Evolutionary conservation across 495 filamentous ascomycete species (phyloP), one percentile per base, ranked within the genome.

Genomic region (Saxispiralis lemnorum): DNA sequence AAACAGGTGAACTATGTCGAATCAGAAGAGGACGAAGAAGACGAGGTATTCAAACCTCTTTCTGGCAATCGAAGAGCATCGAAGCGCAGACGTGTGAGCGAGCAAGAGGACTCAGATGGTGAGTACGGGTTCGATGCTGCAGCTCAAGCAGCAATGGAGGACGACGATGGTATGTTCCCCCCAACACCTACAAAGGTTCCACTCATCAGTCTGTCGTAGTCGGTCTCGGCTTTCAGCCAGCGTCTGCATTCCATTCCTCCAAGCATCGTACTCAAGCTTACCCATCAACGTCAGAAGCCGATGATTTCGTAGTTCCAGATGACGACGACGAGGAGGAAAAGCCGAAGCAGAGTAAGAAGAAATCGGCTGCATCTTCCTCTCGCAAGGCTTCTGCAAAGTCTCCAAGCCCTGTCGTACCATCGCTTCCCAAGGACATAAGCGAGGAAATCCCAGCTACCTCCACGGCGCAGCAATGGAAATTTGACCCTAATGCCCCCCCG

Each of bases 381-480:
- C 68, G 65, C 41, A 81, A 80, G 51, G 67, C 70, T 31, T 64
- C 76, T 0, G 68, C 70, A 10, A 48, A 63, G n/a, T 59, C 65
- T 33, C 62, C 24, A 9, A 28, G 24, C 9, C 5, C 9, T 9
- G 9, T 9, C 24, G 5, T 9, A 28, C 24, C 62, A 31, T 59
- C 71, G 13, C 60, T 70, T 13, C 53, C 52, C 11, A 56, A 64
- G 1, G 47, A 62, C 18, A 66, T 67, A 16, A 65, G 70, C 18
- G 72, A 78, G 3, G 70, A 75, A 52, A 75, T 70, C 51, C 75
- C 65, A 38, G 61, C 75, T 5, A 60, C 71, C 18, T 87, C 88
- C 0, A 88, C 83, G 7, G 79, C 88, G 7, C 66, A 78, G 48
- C 74, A 93, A 51, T 92, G 87, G 88, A 73, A 70, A 16, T 92